Percentiles rank a stretch among this genome's conserved stretches.
These are phyloP conservation scores for Fusarium chuoi DNA, from an alignment of 2,329 filamentous ascomycete species.

Conservation along the genomic window DNA sequence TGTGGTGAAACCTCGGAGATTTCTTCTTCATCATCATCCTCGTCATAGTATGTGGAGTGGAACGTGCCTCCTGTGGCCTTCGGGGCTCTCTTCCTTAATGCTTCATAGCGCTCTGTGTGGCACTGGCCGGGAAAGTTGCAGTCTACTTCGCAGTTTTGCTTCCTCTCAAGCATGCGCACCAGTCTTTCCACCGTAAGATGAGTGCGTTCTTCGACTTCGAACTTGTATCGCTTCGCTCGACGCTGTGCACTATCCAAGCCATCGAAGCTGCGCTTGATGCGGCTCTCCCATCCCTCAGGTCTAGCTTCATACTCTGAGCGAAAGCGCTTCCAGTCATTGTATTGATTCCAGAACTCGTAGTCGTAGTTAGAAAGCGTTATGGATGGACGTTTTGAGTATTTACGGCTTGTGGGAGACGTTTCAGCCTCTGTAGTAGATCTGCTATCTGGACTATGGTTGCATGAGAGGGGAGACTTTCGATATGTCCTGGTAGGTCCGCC, in stretches of 20 bases:
- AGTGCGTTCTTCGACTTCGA: background rate
- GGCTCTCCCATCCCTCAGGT: conserved; percentile 12
- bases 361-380: conserved; percentile 37
- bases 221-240: background rate
- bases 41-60: background rate
- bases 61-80: background rate
- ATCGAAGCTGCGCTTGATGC: background rate
- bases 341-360: conserved; percentile 45
- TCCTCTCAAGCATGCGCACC: conserved; percentile 3
- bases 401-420: background rate
- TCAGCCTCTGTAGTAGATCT: background rate
- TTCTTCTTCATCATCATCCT: background rate
- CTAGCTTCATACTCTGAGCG: background rate
- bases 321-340: conserved; percentile 46
- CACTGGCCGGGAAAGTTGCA: conserved; percentile 43
- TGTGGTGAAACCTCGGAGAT: too few species aligned
- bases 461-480: background rate
- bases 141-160: conserved; percentile 34
- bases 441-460: background rate
- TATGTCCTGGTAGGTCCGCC: background rate
- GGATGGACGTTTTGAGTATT: background rate
- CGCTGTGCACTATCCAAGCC: background rate
- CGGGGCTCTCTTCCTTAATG: background rate
- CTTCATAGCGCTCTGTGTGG: conserved; percentile 7
- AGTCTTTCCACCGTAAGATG: background rate